These are phyloP conservation scores for Logfia minima DNA, from an alignment of 129 eudicot species.

Conservation along the genomic window DNA sequence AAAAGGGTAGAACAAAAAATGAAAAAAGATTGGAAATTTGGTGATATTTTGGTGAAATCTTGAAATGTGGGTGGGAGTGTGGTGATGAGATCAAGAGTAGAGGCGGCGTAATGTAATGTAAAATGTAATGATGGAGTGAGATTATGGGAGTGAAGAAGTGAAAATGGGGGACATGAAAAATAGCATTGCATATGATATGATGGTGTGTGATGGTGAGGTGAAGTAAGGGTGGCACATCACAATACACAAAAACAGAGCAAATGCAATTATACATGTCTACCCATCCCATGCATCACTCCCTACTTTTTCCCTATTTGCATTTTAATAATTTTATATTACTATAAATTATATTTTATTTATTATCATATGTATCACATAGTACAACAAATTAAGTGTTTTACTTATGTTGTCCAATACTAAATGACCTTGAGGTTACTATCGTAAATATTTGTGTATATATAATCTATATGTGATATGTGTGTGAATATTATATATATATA, in stretches of 20 bases:
- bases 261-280: constrained; percentile 31
- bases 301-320: constrained; percentile 18
- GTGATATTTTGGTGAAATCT: constrained; percentile 14
- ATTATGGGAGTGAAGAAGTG: constrained; percentile 35
- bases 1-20: background rate
- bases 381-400: too few relatives aligned
- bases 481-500: too few relatives aligned
- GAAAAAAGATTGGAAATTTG: background rate
- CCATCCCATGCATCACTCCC: constrained; percentile 43
- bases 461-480: too few relatives aligned
- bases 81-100: constrained; percentile 29
- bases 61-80: constrained; percentile 20
- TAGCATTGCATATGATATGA: constrained; percentile 44
- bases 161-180: constrained; percentile 42
- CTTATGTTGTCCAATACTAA: too few relatives aligned
- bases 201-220: constrained; percentile 27
- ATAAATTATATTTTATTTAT: background rate
- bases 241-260: constrained; percentile 38
- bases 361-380: too few relatives aligned
- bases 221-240: constrained; percentile 10
- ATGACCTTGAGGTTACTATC: too few relatives aligned
- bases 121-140: constrained; percentile 20
- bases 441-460: too few relatives aligned
- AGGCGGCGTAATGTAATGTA: constrained; percentile 22
- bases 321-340: background rate